Evolutionary conservation across 2,329 filamentous ascomycete species (phyloP).

Genomic region (Fusarium fracticaudum): DNA sequence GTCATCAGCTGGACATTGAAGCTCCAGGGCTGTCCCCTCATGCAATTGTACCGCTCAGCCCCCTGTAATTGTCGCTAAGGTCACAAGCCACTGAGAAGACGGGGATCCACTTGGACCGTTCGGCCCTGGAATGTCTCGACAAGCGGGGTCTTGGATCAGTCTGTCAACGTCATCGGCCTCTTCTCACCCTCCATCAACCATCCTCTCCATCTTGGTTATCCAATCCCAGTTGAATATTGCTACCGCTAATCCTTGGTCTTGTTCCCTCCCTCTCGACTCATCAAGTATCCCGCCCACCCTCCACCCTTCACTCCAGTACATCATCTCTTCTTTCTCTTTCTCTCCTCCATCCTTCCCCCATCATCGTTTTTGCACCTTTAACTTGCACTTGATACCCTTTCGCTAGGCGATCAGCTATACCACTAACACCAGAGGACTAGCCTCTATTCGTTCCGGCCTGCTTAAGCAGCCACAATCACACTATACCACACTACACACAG

Average conservation of each 20-base stretch:
- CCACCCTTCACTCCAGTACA: slow-evolving; percentile 35
- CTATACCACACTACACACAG: background rate
- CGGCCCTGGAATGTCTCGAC: slow-evolving; percentile 33
- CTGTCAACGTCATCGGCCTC: slow-evolving; percentile 43
- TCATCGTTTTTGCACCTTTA: background rate
- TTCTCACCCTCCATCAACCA: slow-evolving; percentile 29
- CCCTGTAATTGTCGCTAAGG: slow-evolving; percentile 24
- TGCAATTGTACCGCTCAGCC: slow-evolving; percentile 18
- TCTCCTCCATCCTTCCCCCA: slow-evolving; percentile 12
- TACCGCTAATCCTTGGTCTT: slow-evolving; percentile 20
- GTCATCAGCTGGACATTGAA: slow-evolving; percentile 33
- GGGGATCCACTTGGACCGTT: slow-evolving; percentile 22
- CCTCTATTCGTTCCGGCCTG: slow-evolving; percentile 17
- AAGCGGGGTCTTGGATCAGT: slow-evolving; percentile 34
- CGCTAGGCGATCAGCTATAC: slow-evolving; percentile 5
- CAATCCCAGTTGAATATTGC: slow-evolving; percentile 22
- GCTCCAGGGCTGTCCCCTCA: slow-evolving; percentile 5
- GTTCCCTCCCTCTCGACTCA: slow-evolving; percentile 23
- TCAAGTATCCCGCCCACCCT: slow-evolving; percentile 39
- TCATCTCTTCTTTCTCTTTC: slow-evolving; percentile 7
- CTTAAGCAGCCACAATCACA: slow-evolving; percentile 15
- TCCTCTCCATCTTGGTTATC: slow-evolving; percentile 21
- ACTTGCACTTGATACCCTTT: slow-evolving; percentile 11
- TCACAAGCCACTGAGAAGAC: slow-evolving; percentile 32
- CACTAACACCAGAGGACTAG: slow-evolving; percentile 14